Base-by-base conservation (phyloP, 345 rosid genomes). In the Tarenaya hassleriana region DNA sequence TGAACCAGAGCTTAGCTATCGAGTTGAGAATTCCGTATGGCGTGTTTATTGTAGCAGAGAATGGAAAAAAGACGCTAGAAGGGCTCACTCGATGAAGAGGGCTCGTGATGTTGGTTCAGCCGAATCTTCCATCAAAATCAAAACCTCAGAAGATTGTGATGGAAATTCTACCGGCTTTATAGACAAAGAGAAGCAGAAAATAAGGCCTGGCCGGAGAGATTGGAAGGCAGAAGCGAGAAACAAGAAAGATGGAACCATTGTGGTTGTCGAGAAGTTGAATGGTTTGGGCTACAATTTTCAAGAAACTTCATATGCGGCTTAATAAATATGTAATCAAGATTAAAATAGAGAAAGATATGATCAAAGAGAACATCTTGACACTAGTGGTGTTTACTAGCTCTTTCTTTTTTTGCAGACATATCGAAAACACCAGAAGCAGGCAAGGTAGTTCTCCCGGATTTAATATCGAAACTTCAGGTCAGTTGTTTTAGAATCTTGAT, bases 21-120 rank as follows among this genome's bases (percentile, higher is more conserved):
- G 50, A 64, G 59, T 60, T 41, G 62, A 61, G 60, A 68, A 42
- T 33, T 58, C 29, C 14, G 37, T 50, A 34, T 20, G 38, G 32
- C 74, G 70, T 52, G 74, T 75, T 52, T 65, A 68, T 49, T 77
- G 79, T 58, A 62, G 68, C 61, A 66, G 94, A 52, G 70, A 79
- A 56, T 84, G 94, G 94, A 84, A 84, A 61, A 79, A 67, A 37
- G 86, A 84, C 59, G 94, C 89, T n/a, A 73, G 94, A 60, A 68
- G 64, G 56, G 86, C 76, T 54, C 73, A 68, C 50, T 42, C 55
- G 61, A 12, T 55, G n/a, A 50, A 14, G 7, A 73, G 55, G 55
- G 37, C 40, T 58, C 53, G 44, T 20, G 75, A 67, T n/a, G n/a
- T n/a, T 55, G 64, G 60, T 20, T 39, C 59, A 33, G 59, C 13